Evolutionary conservation across 345 rosid species (phyloP).

Genomic region (Barbarea vulgaris): DNA sequence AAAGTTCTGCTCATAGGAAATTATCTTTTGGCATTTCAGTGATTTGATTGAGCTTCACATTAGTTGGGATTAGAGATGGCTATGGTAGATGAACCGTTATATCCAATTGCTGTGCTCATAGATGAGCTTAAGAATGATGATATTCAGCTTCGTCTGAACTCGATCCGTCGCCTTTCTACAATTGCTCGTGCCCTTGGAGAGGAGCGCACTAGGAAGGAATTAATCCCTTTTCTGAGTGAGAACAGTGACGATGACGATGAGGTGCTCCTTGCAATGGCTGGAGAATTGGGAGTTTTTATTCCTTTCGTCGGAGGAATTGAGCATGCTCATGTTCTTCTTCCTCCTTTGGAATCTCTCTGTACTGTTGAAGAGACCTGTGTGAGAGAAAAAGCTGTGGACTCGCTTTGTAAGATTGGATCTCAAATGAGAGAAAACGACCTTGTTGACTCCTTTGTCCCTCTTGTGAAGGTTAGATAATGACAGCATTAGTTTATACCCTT

Average conservation of each 20-base stretch:
- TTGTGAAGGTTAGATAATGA: constrained; percentile 67
- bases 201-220: constrained; percentile 87
- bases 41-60: constrained; percentile 11
- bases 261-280: constrained; percentile 97
- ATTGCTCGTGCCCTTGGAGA: constrained; percentile 98
- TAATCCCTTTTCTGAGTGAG: constrained; percentile 87
- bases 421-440: constrained; percentile 88
- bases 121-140: constrained; percentile 96
- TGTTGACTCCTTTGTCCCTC: constrained; percentile 76
- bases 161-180: constrained; percentile 85
- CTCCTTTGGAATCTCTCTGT: constrained; percentile 85
- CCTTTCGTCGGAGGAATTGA: constrained; percentile 93
- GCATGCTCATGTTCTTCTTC: constrained; percentile 70
- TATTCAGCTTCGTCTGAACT: constrained; percentile 89
- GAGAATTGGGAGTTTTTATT: constrained; percentile 85
- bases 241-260: constrained; percentile 96
- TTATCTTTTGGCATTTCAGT: constrained; percentile 8
- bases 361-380: constrained; percentile 94
- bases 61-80: constrained; percentile 52
- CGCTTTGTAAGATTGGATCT: constrained; percentile 83
- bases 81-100: constrained; percentile 80
- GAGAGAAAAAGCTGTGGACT: constrained; percentile 84
- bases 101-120: constrained; percentile 87
- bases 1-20: background rate
- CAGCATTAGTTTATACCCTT: background rate